Percentiles rank a stretch among this genome's conserved stretches.
These are phyloP conservation scores for Plasmodium gaboni DNA, from an alignment of 169 alveolate genomes.

Conservation along the genomic window DNA sequence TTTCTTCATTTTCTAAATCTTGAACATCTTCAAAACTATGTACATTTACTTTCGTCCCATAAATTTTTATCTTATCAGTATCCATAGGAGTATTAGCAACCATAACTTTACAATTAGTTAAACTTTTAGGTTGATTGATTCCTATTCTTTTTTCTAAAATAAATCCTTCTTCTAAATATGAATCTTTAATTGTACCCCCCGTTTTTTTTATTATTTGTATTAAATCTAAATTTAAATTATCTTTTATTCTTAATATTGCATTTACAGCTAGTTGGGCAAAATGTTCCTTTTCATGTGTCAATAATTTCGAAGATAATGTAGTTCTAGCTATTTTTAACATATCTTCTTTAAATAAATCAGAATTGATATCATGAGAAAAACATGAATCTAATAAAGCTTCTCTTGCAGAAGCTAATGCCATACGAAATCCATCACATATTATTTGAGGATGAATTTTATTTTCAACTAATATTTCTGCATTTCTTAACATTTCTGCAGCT, in stretches of 20 bases:
- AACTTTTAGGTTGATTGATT: slow-evolving; percentile 94
- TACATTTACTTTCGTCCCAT: slow-evolving; percentile 98
- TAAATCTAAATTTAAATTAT: slow-evolving; percentile 89
- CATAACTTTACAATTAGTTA: slow-evolving; percentile 92
- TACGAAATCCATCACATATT: slow-evolving; percentile 91
- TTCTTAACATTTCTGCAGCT: slow-evolving; percentile 99
- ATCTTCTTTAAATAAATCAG: slow-evolving; percentile 91
- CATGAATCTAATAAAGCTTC: slow-evolving; percentile 89
- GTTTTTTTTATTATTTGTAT: slow-evolving; percentile 97
- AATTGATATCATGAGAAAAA: slow-evolving; percentile 88
- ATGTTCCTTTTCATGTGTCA: slow-evolving; percentile 95
- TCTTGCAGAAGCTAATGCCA: slow-evolving; percentile 94
- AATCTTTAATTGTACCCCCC: slow-evolving; percentile 97
- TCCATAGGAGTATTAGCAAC: slow-evolving; percentile 99
- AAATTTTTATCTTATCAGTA: slow-evolving; percentile 99
- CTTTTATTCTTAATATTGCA: slow-evolving; percentile 94
- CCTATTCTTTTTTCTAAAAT: slow-evolving; percentile 97
- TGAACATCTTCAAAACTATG: slow-evolving; percentile 98
- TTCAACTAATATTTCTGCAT: slow-evolving; percentile 97
- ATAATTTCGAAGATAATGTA: slow-evolving; percentile 97
- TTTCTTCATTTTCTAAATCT: slow-evolving; percentile 98
- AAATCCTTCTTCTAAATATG: slow-evolving; percentile 99
- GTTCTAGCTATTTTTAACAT: slow-evolving; percentile 97
- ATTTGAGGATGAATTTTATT: slow-evolving; percentile 98
- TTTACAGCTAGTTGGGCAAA: slow-evolving; percentile 97